Conservation (phyloP, 805 yeast species). For the Candida nemodendra region DNA sequence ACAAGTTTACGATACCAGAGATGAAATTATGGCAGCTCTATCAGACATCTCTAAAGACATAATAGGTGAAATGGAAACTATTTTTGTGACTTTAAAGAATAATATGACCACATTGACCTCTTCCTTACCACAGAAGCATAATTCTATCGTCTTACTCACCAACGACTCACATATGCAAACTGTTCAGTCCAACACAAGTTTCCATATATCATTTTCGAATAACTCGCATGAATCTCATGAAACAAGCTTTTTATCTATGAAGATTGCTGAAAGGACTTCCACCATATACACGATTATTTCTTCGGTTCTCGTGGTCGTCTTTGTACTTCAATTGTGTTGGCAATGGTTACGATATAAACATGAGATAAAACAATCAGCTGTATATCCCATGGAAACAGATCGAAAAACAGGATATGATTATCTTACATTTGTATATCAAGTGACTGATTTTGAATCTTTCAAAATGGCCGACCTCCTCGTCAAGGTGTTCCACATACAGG, state of each 20-base stretch:
- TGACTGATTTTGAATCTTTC: conserved; percentile 16
- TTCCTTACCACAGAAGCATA: not conserved
- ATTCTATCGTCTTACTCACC: not conserved
- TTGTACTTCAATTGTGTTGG: conserved; percentile 10
- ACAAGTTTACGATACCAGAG: conserved; percentile 2
- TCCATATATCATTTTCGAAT: not conserved
- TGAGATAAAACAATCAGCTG: conserved; percentile 12
- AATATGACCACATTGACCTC: not conserved
- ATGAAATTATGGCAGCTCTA: not conserved
- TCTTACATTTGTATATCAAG: conserved; percentile 9
- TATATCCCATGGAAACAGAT: conserved; percentile 3
- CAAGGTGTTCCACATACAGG: not conserved
- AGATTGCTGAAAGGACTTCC: too few relatives aligned
- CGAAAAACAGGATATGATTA: conserved; percentile 14
- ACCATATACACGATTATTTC: too few relatives aligned
- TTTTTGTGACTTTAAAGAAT: not conserved
- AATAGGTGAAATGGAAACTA: not conserved
- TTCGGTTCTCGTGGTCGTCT: not conserved
- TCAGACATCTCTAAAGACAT: not conserved
- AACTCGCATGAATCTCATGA: too few relatives aligned
- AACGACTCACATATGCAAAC: too few relatives aligned
- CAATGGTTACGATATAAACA: conserved; percentile 16
- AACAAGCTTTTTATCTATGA: too few relatives aligned
- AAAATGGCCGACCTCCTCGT: conserved; percentile 5
- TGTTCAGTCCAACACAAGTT: too few relatives aligned